Percentiles rank a stretch among this genome's conserved stretches.
Conservation (phyloP, 1,284 basidiomycete genomes). For the Schizopora paradoxa region DNA sequence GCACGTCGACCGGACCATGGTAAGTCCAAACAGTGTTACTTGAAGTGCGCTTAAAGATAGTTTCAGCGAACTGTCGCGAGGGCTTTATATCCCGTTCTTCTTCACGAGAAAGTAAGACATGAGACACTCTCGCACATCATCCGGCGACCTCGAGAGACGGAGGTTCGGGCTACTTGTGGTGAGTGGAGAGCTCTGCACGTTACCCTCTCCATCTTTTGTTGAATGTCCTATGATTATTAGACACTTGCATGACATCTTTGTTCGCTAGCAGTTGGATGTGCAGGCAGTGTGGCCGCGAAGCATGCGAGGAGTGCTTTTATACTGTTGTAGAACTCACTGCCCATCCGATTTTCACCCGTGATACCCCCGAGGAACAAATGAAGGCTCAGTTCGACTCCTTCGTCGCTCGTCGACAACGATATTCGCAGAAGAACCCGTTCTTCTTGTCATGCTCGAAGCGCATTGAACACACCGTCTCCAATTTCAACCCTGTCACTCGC, state of each 20-base stretch:
- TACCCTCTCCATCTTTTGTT: background rate
- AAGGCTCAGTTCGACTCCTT: background rate
- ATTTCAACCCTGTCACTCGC: conserved; percentile 78
- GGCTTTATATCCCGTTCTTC: conserved; percentile 61
- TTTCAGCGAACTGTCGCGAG: conserved; percentile 59
- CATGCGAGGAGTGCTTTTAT: conserved; percentile 78
- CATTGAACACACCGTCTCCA: conserved; percentile 57
- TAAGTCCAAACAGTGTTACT: conserved; percentile 26
- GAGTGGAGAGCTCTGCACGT: conserved; percentile 25
- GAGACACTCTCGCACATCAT: conserved; percentile 57
- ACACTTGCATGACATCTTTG: conserved; percentile 89
- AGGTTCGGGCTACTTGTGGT: conserved; percentile 83
- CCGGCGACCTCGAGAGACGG: conserved; percentile 67
- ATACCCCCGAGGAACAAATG: conserved; percentile 36
- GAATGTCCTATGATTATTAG: conserved; percentile 40
- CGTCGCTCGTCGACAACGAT: conserved; percentile 44
- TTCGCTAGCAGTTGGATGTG: conserved; percentile 91
- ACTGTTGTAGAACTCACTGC: conserved; percentile 62
- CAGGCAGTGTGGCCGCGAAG: conserved; percentile 82
- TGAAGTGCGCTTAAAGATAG: background rate
- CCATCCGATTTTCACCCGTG: conserved; percentile 41
- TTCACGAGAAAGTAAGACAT: conserved; percentile 68
- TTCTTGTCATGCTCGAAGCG: conserved; percentile 67
- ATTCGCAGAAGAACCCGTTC: conserved; percentile 62
- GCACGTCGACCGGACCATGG: conserved; percentile 58